Percentiles rank a stretch among this genome's conserved stretches.
These are phyloP conservation scores for Ophiosphaerella narmari DNA, from an alignment of 2,329 filamentous ascomycete genomes.

Conservation along the genomic window DNA sequence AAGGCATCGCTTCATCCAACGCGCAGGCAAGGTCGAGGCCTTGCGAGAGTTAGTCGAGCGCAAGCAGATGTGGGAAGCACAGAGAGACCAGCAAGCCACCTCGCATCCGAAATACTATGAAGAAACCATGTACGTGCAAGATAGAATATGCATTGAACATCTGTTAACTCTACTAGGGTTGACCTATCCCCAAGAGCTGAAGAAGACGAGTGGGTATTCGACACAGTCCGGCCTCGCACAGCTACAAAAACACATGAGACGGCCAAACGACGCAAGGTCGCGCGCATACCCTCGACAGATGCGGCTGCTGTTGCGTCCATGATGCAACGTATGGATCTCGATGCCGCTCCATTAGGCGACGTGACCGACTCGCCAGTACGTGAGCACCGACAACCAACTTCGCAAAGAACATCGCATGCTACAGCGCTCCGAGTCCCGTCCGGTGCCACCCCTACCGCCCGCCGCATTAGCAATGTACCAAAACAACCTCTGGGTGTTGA, in stretches of 20 bases:
- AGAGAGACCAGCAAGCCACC: conserved; percentile 58
- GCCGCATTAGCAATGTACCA: conserved; percentile 47
- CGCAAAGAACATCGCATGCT: conserved; percentile 45
- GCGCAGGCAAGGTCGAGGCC: conserved; percentile 84
- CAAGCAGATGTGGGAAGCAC: conserved; percentile 80
- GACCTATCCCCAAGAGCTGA: conserved; percentile 69
- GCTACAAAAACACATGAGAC: conserved; percentile 58
- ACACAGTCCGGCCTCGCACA: conserved; percentile 79
- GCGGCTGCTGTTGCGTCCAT: conserved; percentile 39
- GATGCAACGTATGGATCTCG: conserved; percentile 51
- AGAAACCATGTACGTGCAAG: conserved; percentile 71
- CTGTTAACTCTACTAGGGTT: conserved; percentile 51
- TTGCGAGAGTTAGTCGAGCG: conserved; percentile 86
- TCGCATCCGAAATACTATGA: conserved; percentile 86
- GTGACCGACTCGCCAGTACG: conserved; percentile 44
- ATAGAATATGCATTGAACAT: not conserved
- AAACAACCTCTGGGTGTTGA: conserved; percentile 86
- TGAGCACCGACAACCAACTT: conserved; percentile 33
- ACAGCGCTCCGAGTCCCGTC: conserved; percentile 45
- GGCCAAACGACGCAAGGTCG: conserved; percentile 53
- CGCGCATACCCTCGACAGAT: conserved; percentile 50
- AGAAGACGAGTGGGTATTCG: conserved; percentile 91
- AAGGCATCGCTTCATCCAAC: conserved; percentile 84
- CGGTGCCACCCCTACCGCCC: conserved; percentile 49
- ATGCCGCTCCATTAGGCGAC: conserved; percentile 49